phyloP scores from a whole-genome alignment of 306 rosid species.

The Cicer chorassanicum region DNA sequence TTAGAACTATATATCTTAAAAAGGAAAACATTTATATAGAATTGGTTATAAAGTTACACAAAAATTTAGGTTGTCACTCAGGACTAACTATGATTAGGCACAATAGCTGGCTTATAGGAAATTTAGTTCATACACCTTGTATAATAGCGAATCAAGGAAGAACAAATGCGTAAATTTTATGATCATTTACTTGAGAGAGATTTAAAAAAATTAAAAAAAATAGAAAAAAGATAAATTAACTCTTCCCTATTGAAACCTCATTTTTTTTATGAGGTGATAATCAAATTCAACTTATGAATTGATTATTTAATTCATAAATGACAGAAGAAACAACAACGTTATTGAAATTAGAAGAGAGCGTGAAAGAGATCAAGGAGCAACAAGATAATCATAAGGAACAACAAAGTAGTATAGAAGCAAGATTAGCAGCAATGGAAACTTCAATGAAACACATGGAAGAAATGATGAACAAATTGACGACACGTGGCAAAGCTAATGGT shows the following conservation, averaged over 20 bases:
- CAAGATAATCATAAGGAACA: slow-evolving; percentile 11
- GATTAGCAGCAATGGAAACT: slow-evolving; percentile 28
- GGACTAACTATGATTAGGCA: neutral
- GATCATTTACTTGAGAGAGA: neutral
- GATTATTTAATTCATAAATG: neutral
- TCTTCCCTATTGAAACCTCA: neutral
- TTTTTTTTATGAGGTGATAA: neutral
- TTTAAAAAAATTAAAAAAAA: neutral
- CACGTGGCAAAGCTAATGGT: neutral
- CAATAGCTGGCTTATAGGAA: neutral
- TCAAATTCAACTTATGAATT: neutral
- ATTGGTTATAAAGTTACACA: neutral
- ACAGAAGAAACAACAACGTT: neutral
- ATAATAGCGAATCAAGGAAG: neutral
- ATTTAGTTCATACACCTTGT: slow-evolving; percentile 6
- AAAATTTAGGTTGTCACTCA: neutral
- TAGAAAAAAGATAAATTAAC: neutral
- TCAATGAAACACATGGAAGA: slow-evolving; percentile 40
- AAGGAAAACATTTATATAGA: neutral
- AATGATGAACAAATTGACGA: slow-evolving; percentile 13
- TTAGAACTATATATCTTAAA: neutral
- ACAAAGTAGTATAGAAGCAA: neutral
- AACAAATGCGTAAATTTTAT: neutral
- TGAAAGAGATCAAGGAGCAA: neutral
- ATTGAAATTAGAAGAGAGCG: neutral